phyloP scores from a whole-genome alignment of 148 eudicot species.

The Arbutus unedo region DNA sequence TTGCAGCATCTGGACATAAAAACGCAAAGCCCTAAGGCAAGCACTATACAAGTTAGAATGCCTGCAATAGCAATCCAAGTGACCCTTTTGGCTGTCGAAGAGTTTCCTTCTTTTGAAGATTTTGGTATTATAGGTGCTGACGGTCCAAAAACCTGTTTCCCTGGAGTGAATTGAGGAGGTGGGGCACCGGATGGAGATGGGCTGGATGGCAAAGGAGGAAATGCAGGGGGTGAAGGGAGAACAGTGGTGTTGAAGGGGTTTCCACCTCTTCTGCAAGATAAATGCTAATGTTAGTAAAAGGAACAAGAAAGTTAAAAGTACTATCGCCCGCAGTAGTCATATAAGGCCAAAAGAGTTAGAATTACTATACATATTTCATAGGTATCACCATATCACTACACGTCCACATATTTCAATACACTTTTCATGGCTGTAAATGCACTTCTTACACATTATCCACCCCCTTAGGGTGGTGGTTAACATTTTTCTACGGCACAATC shows the following conservation, averaged over 20 bases:
- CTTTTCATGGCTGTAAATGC: no score
- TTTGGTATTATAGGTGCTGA: constrained; percentile 32
- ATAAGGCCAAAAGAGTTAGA: no score
- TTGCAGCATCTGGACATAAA: constrained; percentile 52
- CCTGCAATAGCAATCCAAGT: constrained; percentile 49
- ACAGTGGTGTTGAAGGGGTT: constrained; percentile 80
- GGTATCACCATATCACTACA: no score
- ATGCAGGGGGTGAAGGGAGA: constrained; percentile 64
- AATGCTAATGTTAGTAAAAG: constrained; percentile 10
- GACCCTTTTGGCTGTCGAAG: constrained; percentile 28
- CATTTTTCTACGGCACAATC: background rate
- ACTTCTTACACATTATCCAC: no score
- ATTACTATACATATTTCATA: no score
- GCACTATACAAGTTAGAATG: constrained; percentile 37
- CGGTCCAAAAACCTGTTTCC: constrained; percentile 28
- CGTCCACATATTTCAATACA: no score
- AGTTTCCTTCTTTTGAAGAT: constrained; percentile 28
- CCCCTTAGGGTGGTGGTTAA: no score
- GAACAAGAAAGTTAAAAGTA: background rate
- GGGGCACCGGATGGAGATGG: constrained; percentile 42
- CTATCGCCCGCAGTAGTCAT: no score
- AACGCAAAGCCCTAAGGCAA: constrained; percentile 56
- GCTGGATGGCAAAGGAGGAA: constrained; percentile 41
- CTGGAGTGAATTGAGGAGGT: constrained; percentile 38
- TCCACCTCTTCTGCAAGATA: constrained; percentile 61